Evolutionary conservation across 2,329 filamentous ascomycete genomes (phyloP), one percentile per base, ranked within the genome.

Genomic region (Thelonectria olida): DNA sequence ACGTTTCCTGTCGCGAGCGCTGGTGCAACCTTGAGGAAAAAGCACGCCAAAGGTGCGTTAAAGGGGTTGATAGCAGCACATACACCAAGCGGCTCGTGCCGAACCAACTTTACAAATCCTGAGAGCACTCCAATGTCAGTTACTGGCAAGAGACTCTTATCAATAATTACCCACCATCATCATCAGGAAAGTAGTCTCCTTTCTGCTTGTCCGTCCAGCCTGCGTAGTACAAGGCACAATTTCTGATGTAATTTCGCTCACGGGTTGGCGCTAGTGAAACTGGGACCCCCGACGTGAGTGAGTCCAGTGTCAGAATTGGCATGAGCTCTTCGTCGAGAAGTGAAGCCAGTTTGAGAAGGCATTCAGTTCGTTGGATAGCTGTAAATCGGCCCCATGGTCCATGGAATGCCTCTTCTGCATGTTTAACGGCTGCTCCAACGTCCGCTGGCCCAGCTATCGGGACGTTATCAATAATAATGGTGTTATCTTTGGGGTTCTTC

Each of bases 1-100:
- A 74, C 73, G 68, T 85, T 86, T 10, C 85, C 84, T 0, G 85
- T 84, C 20, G 87, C 66, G 6, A 89, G 70, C 2, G 84, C 83
- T 0, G 85, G 82, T 12, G 61, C 61, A 19, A 31, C 44, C 25
- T 66, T 89, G 22, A 62, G 45, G 15, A 59, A 62, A 20, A 62
- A 58, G 19, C 28, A 42, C 28, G 60, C 60, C 38, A 62, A n/a
- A n/a, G 60, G 60, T n/a, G 60, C 55, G 20, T 62, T 62, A 27
- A 62, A 63, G 5, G 61, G 61, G 27, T 63, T 63, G 36, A 63
- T 48, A 15, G 61, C 56, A 17, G 57, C 61, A 41, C 61, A 63
- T 8, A 63, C 61, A 45, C 61, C 61, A 7, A 63, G 48, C 15
- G 61, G 61, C 22, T 63, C 56, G 27, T 63, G 61, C 13, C 48